These are phyloP conservation scores for Aspergillus bridgeri DNA, from an alignment of 495 filamentous ascomycete genomes.

Conservation along the genomic window DNA sequence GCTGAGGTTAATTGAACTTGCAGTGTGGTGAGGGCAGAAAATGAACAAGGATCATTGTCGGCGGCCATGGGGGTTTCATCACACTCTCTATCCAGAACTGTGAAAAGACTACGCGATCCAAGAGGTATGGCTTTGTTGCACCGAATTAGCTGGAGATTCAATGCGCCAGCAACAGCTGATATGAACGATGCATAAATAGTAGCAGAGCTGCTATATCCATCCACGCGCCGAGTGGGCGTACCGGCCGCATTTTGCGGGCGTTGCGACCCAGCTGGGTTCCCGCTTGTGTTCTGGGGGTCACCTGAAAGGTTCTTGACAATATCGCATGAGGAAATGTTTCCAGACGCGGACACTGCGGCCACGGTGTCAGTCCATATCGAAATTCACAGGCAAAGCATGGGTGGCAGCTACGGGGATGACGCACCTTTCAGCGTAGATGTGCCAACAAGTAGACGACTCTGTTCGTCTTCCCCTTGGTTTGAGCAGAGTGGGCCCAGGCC, in stretches of 20 bases:
- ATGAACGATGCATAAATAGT: slow-evolving; percentile 46
- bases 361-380: slow-evolving; percentile 8
- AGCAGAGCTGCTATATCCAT: slow-evolving; percentile 34
- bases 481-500: slow-evolving; percentile 29
- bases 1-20: slow-evolving; percentile 37
- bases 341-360: slow-evolving; percentile 38
- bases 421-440: slow-evolving; percentile 40
- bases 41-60: slow-evolving; percentile 28
- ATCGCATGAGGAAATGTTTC: slow-evolving; percentile 35
- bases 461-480: slow-evolving; percentile 27
- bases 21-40: slow-evolving; percentile 35
- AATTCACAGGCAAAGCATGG: neutral
- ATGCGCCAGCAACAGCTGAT: slow-evolving; percentile 39
- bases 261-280: slow-evolving; percentile 22
- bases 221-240: slow-evolving; percentile 26
- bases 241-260: slow-evolving; percentile 24
- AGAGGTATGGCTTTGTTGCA: slow-evolving; percentile 39
- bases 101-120: slow-evolving; percentile 44
- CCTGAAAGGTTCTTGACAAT: slow-evolving; percentile 37
- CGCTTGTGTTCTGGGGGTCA: slow-evolving; percentile 27
- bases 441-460: slow-evolving; percentile 33
- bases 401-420: neutral
- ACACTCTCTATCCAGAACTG: slow-evolving; percentile 29
- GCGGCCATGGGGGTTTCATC: slow-evolving; percentile 30
- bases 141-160: slow-evolving; percentile 40